Evolutionary conservation across 257 asterid species (phyloP).

Genomic region (Salvia miltiorrhiza): DNA sequence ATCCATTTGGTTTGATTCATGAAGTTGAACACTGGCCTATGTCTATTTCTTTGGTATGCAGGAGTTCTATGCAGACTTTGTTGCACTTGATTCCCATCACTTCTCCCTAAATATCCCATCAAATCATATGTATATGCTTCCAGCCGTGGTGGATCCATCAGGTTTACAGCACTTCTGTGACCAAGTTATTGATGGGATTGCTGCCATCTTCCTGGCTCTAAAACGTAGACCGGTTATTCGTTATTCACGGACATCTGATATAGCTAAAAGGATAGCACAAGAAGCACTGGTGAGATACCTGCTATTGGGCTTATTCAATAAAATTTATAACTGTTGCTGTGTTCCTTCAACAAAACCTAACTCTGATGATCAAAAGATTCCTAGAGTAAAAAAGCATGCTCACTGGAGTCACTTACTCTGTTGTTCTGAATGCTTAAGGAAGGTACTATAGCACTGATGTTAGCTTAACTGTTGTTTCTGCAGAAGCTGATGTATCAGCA

Average conservation of each 20-base stretch:
- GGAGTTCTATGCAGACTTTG: constrained; percentile 96
- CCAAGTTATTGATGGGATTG: constrained; percentile 85
- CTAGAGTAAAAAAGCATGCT: background rate
- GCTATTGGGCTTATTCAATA: background rate
- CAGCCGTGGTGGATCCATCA: constrained; percentile 94
- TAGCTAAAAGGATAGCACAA: constrained; percentile 85
- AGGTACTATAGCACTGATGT: constrained; percentile 15
- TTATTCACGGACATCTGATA: constrained; percentile 83
- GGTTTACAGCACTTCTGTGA: constrained; percentile 74
- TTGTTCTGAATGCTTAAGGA: background rate
- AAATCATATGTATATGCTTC: constrained; percentile 85
- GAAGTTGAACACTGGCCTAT: constrained; percentile 3
- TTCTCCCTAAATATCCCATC: constrained; percentile 70
- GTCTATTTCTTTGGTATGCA: constrained; percentile 41
- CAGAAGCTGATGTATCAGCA: constrained; percentile 99
- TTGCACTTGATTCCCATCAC: constrained; percentile 80
- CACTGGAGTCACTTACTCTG: constrained; percentile 14
- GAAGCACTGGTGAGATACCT: constrained; percentile 73
- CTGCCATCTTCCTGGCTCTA: constrained; percentile 79
- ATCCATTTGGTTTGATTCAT: constrained; percentile 12
- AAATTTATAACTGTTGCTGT: background rate
- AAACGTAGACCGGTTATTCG: constrained; percentile 90
- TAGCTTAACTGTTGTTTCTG: constrained; percentile 19
- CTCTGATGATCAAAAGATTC: background rate
- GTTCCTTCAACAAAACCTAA: constrained; percentile 11